Evolutionary conservation across 1,284 basidiomycete species (phyloP).

Genomic region (Tilletia horrida): DNA sequence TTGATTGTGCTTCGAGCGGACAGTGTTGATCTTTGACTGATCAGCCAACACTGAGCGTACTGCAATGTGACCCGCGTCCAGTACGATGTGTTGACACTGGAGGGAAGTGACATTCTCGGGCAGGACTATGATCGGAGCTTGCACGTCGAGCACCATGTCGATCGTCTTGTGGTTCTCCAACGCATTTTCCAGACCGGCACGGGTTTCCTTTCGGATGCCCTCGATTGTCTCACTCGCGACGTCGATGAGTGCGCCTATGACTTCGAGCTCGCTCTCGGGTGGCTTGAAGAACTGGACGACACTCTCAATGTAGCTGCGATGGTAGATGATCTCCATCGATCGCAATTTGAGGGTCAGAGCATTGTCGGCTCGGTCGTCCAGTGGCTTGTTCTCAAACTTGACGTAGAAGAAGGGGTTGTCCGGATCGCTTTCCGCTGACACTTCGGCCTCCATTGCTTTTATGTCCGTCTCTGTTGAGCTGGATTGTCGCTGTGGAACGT

Average conservation of each 20-base stretch:
- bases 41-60: constrained; percentile 85
- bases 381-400: constrained; percentile 87
- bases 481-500: constrained; percentile 30
- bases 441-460: constrained; percentile 45
- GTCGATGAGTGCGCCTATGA: constrained; percentile 69
- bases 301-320: constrained; percentile 87
- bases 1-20: constrained; percentile 80
- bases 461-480: constrained; percentile 32
- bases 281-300: constrained; percentile 91
- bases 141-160: constrained; percentile 91
- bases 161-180: constrained; percentile 90
- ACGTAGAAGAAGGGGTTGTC: constrained; percentile 83
- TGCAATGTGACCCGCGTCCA: constrained; percentile 95
- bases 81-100: constrained; percentile 78
- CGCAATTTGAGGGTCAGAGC: constrained; percentile 86
- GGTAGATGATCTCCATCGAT: constrained; percentile 97
- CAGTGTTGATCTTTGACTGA: constrained; percentile 73
- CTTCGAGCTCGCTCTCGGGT: constrained; percentile 89
- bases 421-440: constrained; percentile 15
- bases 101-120: constrained; percentile 77
- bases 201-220: constrained; percentile 87
- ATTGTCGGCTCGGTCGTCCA: constrained; percentile 88
- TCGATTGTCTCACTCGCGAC: constrained; percentile 93
- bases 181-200: constrained; percentile 90
- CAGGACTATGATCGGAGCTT: constrained; percentile 94